phyloP scores from a whole-genome alignment of 805 yeast genomes.

The Candida corydali region DNA sequence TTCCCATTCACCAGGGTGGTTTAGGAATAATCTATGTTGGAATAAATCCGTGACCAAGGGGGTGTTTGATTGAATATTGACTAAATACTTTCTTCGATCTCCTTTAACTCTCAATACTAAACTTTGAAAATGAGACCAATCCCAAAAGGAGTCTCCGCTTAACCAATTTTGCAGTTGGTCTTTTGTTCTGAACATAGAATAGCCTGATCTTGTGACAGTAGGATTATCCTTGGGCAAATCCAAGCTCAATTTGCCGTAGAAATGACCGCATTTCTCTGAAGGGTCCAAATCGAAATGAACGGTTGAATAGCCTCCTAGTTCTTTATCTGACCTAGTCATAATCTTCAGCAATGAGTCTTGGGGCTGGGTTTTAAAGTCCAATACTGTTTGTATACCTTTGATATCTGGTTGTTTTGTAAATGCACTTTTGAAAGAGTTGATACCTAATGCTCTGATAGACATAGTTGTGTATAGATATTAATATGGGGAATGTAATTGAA shows the following conservation, averaged over 20 bases:
- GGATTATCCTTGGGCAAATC: conserved; percentile 64
- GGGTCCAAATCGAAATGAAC: conserved; percentile 46
- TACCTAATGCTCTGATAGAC: conserved; percentile 41
- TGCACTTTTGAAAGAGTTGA: conserved; percentile 28
- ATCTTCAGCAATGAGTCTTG: conserved; percentile 46
- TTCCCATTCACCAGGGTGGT: conserved; percentile 77
- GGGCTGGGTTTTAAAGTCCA: conserved; percentile 54
- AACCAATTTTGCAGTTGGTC: conserved; percentile 54
- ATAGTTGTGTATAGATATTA: conserved; percentile 16
- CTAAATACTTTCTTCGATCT: conserved; percentile 67
- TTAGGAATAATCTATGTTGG: conserved; percentile 74
- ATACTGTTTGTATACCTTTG: conserved; percentile 37
- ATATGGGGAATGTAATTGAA: neutral
- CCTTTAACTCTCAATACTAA: conserved; percentile 70
- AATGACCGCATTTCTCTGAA: conserved; percentile 28
- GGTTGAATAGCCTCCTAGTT: conserved; percentile 75
- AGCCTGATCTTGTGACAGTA: conserved; percentile 63
- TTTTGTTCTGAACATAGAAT: conserved; percentile 80
- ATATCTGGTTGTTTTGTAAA: conserved; percentile 28
- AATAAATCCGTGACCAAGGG: conserved; percentile 74
- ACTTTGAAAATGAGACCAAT: conserved; percentile 61
- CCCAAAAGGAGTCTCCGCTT: conserved; percentile 55
- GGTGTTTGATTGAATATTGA: conserved; percentile 78
- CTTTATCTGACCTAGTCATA: conserved; percentile 65
- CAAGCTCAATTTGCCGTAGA: conserved; percentile 61